A percentile compares a stretch with the other conserved stretches of the same genome.
Conservation (phyloP, 2,329 filamentous ascomycete species). For the Lithohypha guttulata region DNA sequence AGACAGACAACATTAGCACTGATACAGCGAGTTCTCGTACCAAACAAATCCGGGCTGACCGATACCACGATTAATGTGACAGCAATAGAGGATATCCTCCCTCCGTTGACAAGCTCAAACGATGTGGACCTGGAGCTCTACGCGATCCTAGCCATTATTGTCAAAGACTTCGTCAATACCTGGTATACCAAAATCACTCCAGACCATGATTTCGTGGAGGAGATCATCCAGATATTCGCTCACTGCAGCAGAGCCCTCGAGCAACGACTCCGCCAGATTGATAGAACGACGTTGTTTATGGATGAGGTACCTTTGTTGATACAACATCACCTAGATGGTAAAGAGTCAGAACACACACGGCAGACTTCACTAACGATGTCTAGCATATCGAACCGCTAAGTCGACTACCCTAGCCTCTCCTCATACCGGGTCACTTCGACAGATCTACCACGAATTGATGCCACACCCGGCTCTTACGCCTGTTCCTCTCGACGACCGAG, state of each 20-base stretch:
- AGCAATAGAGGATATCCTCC: conserved; percentile 71
- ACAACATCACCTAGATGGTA: conserved; percentile 70
- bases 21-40: conserved; percentile 73
- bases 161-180: conserved; percentile 79
- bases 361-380: too few species aligned
- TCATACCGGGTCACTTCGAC: conserved; percentile 50
- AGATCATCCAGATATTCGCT: conserved; percentile 81
- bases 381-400: conserved; percentile 64
- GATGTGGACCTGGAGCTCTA: conserved; percentile 90
- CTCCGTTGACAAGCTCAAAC: conserved; percentile 86
- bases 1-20: conserved; percentile 71
- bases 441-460: conserved; percentile 72
- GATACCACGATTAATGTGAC: conserved; percentile 49
- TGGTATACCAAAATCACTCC: conserved; percentile 93
- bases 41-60: conserved; percentile 40
- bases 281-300: conserved; percentile 70
- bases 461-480: conserved; percentile 73
- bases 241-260: conserved; percentile 84
- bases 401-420: conserved; percentile 48
- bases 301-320: conserved; percentile 80
- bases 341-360: too few species aligned
- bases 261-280: conserved; percentile 69
- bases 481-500: conserved; percentile 38
- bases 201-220: conserved; percentile 76
- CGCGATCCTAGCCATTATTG: conserved; percentile 76